phyloP scores from a whole-genome alignment of 1,284 basidiomycete genomes.

The Apiotrichum gracile region DNA sequence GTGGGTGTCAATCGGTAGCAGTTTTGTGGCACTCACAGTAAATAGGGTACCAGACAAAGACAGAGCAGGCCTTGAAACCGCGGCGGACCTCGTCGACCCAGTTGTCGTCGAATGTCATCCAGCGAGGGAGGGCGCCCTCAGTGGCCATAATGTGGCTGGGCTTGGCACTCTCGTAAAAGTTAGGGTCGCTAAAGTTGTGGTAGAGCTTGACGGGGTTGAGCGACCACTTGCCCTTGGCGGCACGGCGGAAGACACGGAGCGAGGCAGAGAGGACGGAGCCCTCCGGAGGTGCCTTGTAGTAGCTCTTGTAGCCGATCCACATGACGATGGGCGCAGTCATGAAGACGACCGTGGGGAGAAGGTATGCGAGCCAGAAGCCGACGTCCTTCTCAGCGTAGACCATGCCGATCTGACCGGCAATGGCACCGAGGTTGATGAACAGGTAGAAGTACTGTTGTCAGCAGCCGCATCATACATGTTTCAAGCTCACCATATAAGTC shows the following conservation, averaged over 20 bases:
- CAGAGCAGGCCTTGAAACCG: slow-evolving; percentile 46
- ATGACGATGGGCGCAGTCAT: slow-evolving; percentile 47
- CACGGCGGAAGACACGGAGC: slow-evolving; percentile 20
- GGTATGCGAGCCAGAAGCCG: slow-evolving; percentile 46
- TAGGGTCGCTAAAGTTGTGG: not conserved
- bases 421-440: slow-evolving; percentile 30
- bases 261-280: slow-evolving; percentile 47
- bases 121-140: slow-evolving; percentile 9
- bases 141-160: slow-evolving; percentile 10
- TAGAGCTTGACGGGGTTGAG: not conserved
- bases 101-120: slow-evolving; percentile 44
- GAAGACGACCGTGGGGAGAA: slow-evolving; percentile 49
- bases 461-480: not conserved
- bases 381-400: slow-evolving; percentile 33
- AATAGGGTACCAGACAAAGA: slow-evolving; percentile 38
- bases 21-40: slow-evolving; percentile 2
- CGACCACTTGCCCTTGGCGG: not conserved
- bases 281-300: slow-evolving; percentile 45
- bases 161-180: slow-evolving; percentile 9
- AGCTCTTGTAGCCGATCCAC: slow-evolving; percentile 35
- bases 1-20: not conserved
- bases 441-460: slow-evolving; percentile 5
- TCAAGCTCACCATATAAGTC: slow-evolving; percentile 18
- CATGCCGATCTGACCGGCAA: slow-evolving; percentile 19
- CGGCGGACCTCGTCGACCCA: slow-evolving; percentile 48